These are phyloP conservation scores for Gossypium lobatum DNA, from an alignment of 441 rosid genomes.

Conservation along the genomic window DNA sequence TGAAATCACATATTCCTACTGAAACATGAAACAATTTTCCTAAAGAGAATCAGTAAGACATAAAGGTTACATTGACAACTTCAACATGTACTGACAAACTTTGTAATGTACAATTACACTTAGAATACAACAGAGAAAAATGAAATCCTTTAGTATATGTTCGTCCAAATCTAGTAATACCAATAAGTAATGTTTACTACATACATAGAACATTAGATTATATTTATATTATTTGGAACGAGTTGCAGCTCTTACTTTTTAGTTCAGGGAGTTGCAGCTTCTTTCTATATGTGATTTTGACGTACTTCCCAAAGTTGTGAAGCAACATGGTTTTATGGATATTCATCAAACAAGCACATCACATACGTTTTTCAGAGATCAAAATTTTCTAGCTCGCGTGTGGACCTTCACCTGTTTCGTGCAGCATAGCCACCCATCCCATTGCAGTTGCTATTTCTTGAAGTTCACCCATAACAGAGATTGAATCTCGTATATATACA, in stretches of 20 bases:
- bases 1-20: neutral
- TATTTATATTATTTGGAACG: neutral
- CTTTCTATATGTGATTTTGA: neutral
- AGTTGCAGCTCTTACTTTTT: neutral
- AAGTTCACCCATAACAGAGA: constrained; percentile 40
- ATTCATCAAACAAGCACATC: neutral
- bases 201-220: neutral
- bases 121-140: neutral
- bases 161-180: neutral
- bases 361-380: constrained; percentile 41
- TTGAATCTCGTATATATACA: constrained; percentile 47
- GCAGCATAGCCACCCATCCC: constrained; percentile 35
- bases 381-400: constrained; percentile 51
- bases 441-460: constrained; percentile 34
- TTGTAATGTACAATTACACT: neutral
- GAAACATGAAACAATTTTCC: neutral
- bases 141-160: too few species aligned
- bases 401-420: constrained; percentile 48
- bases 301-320: neutral
- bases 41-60: neutral
- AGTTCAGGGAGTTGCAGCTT: neutral
- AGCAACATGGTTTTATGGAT: neutral
- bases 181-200: neutral
- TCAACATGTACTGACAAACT: neutral
- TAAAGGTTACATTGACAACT: neutral